Percentiles rank a stretch among this genome's conserved stretches.
These are phyloP conservation scores for Wallemia ichthyophaga DNA, from an alignment of 1,284 basidiomycete genomes.

Conservation along the genomic window DNA sequence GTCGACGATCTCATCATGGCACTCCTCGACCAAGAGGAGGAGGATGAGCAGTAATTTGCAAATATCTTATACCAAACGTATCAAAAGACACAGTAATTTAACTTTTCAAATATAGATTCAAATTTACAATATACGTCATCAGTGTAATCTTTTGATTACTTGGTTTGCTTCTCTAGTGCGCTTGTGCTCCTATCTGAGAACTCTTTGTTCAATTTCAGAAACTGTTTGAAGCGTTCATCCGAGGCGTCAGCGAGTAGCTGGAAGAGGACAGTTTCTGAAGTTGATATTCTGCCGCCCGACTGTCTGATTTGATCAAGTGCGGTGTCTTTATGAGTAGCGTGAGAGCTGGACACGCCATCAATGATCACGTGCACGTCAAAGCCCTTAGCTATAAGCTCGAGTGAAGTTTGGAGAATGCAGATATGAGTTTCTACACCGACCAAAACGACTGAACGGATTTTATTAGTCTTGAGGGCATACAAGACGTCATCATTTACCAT, in stretches of 20 bases:
- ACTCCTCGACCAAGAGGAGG: not conserved
- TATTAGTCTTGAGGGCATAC: conserved; percentile 20
- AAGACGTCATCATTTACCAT: conserved; percentile 44
- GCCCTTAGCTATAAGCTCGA: conserved; percentile 27
- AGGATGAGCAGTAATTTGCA: not conserved
- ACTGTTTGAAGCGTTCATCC: conserved; percentile 36
- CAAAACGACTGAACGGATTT: conserved; percentile 32
- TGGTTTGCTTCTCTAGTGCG: not conserved
- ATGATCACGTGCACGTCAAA: conserved; percentile 39
- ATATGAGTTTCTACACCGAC: conserved; percentile 76
- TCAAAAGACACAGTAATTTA: not conserved
- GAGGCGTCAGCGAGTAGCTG: conserved; percentile 44
- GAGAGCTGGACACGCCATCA: conserved; percentile 57
- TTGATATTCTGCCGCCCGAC: conserved; percentile 42
- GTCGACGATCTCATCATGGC: not conserved
- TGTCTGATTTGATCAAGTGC: conserved; percentile 27
- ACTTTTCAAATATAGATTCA: too few species aligned
- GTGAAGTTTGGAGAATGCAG: conserved; percentile 52
- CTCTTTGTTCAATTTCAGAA: conserved; percentile 43
- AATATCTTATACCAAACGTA: not conserved
- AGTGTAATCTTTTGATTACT: too few species aligned
- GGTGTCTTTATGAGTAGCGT: conserved; percentile 18
- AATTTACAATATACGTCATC: too few species aligned
- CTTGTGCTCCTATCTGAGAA: not conserved
- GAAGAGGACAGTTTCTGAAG: conserved; percentile 52